Conservation (phyloP, 2,329 filamentous ascomycete genomes). For the Aspergillus novofumigatus region DNA sequence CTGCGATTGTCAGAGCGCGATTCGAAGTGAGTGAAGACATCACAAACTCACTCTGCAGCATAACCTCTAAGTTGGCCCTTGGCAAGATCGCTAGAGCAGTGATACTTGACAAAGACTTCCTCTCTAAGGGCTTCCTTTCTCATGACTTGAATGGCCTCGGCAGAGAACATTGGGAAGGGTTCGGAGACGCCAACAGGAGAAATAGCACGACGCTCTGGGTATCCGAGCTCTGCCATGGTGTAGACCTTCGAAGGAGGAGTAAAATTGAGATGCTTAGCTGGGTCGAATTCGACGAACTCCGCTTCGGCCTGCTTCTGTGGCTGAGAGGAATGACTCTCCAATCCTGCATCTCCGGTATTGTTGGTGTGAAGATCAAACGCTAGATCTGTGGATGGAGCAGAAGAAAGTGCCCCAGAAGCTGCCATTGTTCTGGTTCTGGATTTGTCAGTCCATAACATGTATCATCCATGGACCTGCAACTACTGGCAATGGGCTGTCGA, state of each 20-base stretch:
- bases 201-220: slow-evolving; percentile 52
- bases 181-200: slow-evolving; percentile 62
- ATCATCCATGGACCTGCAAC: not conserved
- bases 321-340: slow-evolving; percentile 28
- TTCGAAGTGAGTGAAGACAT: not conserved
- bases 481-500: not conserved
- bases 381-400: slow-evolving; percentile 22
- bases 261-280: slow-evolving; percentile 54
- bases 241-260: slow-evolving; percentile 49
- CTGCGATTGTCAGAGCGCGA: slow-evolving; percentile 28
- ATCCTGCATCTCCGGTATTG: slow-evolving; percentile 12
- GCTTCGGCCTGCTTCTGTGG: slow-evolving; percentile 18
- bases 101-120: slow-evolving; percentile 54
- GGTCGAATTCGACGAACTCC: slow-evolving; percentile 45
- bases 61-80: slow-evolving; percentile 54
- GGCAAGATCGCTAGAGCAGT: slow-evolving; percentile 57
- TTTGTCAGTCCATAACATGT: not conserved
- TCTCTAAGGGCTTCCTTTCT: slow-evolving; percentile 58
- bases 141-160: slow-evolving; percentile 59
- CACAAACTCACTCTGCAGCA: slow-evolving; percentile 49
- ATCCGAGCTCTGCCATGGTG: slow-evolving; percentile 60
- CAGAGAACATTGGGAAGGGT: slow-evolving; percentile 60
- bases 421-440: slow-evolving; percentile 14
- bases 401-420: slow-evolving; percentile 15
- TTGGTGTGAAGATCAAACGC: slow-evolving; percentile 16